Evolutionary conservation across 345 rosid species (phyloP), one percentile per base, ranked within the genome.

Genomic region (Theobroma cacao): DNA sequence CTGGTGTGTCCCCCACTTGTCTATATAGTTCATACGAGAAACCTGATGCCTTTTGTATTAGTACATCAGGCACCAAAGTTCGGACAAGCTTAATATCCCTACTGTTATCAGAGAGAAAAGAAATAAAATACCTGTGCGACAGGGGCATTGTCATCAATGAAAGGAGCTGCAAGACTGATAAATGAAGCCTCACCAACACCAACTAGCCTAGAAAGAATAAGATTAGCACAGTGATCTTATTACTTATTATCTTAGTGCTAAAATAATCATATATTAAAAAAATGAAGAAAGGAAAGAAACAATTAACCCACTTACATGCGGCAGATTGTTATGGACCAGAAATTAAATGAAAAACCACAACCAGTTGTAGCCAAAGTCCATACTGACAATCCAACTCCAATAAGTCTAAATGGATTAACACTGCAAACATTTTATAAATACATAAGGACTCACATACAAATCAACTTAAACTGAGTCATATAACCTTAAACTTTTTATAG

Each of bases 151-250:
- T 95, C 99, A 79, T 95, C 99, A 38, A 95, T 95, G 80, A 92
- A 95, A 30, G 99, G 99, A 33, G 99, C 98, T 28, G 99, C 99
- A 3, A 95, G 97, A 83, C 99, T 95, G 76, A 95, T 89, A 80
- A 95, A 95, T 59, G 99, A 95, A 79, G 99, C 99, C 80, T 95
- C 99, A 41, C 99, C 99, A 84, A 92, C 94, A 85, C 99, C 99
- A 71, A 93, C 99, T 33, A 95, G 55, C 99, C 99, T 95, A 82
- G 75, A 84, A 78, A 78, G 68, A 81, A 66, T 67, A 82, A 78
- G 34, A 70, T 31, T 45, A 52, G 61, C 26, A 62, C 30, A 22
- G 40, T 4, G 20, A 40, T 26, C 55, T 14, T 43, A 43, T 13
- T 28, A 47, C 8, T 72, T 59, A 67, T 26, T 50, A 53, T 52